A percentile compares a stretch with the other conserved stretches of the same genome.
phyloP scores from a whole-genome alignment of 495 filamentous ascomycete genomes.

The Rhypophila decipiens region DNA sequence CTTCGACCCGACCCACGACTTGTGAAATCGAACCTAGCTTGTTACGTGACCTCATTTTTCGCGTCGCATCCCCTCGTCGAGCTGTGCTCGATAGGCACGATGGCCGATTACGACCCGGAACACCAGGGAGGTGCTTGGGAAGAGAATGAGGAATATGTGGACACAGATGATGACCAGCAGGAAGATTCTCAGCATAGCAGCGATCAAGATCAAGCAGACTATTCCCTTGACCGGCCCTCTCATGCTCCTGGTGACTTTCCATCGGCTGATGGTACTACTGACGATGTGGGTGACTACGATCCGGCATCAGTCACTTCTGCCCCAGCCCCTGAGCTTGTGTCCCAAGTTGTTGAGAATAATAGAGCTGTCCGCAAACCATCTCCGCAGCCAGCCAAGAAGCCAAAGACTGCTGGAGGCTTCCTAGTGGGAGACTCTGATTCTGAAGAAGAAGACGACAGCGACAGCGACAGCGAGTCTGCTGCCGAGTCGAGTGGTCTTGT shows the following conservation, averaged over 20 bases:
- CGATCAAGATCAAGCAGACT: conserved; percentile 32
- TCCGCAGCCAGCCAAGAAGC: conserved; percentile 43
- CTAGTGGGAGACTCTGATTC: conserved; percentile 66
- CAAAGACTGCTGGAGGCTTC: conserved; percentile 73
- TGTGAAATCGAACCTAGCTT: too few species aligned
- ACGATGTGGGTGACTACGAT: conserved; percentile 45
- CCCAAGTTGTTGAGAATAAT: conserved; percentile 23
- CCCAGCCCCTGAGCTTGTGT: conserved; percentile 13
- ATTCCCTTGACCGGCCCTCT: conserved; percentile 40
- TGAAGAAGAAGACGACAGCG: conserved; percentile 39
- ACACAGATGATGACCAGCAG: conserved; percentile 39
- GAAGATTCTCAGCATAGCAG: conserved; percentile 51
- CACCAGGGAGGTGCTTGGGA: conserved; percentile 32
- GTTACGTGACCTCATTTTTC: too few species aligned
- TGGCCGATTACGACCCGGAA: conserved; percentile 33
- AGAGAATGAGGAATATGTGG: conserved; percentile 49
- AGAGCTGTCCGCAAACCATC: conserved; percentile 24
- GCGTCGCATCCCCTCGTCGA: too few species aligned
- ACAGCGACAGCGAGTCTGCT: too few species aligned
- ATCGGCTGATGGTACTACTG: conserved; percentile 29
- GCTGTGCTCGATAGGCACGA: conserved; percentile 10
- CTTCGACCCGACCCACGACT: too few species aligned
- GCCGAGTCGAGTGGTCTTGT: conserved; percentile 14
- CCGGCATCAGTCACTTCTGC: conserved; percentile 38
- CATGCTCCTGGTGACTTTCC: conserved; percentile 39